Evolutionary conservation across 306 rosid genomes (phyloP), one percentile per base, ranked within the genome.

Genomic region (Luffa aegyptiaca): DNA sequence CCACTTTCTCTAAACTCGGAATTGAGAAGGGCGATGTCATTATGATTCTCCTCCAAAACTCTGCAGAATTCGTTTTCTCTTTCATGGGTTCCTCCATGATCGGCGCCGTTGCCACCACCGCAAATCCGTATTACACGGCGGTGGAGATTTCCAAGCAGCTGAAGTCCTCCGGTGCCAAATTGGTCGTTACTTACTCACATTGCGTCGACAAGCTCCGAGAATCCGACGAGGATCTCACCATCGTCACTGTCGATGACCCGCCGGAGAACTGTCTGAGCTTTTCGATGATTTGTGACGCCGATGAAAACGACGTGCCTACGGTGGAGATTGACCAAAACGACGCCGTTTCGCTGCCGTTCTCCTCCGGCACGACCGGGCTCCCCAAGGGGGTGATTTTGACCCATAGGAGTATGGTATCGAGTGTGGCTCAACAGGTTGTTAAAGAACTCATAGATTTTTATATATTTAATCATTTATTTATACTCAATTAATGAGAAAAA

Each of bases 291-390:
- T 84, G 89, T 0, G 91, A 90, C 44, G 89, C 83, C 0, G 83
- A 90, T 18, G 97, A 84, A 73, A 80, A 2, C 5, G 88, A 87
- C 0, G 0, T 81, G 0, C 88, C 89, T 44, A 86, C 76, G 35
- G 85, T 84, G 1, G 82, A 56, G 21, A 84, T 91, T 18, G 9
- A 75, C 1, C 74, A 90, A 0, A 87, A 91, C 3, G 96, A 92
- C 3, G 64, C 94, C 5, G 88, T 91, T 35, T 93, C 98, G 7
- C 62, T 94, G 3, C 97, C 98, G 13, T 94, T 90, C 79, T 94
- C 98, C 3, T 94, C 98, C 6, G 98, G 98, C 2, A 94, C 98
- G 0, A 94, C 98, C 0, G 97, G 98, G 36, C 79, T 92, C 0
- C 95, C 98, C 0, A 92, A 94, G 69, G 98, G 97, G 0, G 98